Evolutionary conservation across 1,284 basidiomycete genomes (phyloP).

Genomic region (Melampsora americana): DNA sequence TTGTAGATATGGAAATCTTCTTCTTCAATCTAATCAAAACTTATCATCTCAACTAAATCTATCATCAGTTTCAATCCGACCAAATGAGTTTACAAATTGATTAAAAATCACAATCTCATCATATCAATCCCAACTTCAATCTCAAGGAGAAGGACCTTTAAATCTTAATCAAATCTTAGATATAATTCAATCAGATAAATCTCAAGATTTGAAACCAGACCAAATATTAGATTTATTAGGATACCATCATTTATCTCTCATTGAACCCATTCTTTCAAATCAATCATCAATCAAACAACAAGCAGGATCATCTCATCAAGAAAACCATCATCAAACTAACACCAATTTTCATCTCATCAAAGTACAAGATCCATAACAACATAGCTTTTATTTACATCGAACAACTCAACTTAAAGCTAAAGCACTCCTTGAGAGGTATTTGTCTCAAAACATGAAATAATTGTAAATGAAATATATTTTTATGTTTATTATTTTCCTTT

Average conservation of each 20-base stretch:
- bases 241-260: background rate
- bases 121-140: background rate
- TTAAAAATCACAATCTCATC: background rate
- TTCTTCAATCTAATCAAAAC: too few species aligned
- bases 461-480: too few species aligned
- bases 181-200: background rate
- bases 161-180: background rate
- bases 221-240: constrained; percentile 18
- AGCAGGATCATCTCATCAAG: background rate
- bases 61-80: too few species aligned
- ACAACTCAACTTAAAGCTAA: constrained; percentile 18
- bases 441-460: too few species aligned
- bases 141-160: constrained; percentile 2
- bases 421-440: constrained; percentile 10
- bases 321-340: background rate
- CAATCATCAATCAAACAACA: background rate
- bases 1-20: too few species aligned
- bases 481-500: too few species aligned
- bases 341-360: background rate
- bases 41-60: too few species aligned
- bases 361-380: background rate
- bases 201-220: background rate
- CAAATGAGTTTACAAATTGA: background rate
- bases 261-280: background rate
- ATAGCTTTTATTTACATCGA: constrained; percentile 10